phyloP scores from a whole-genome alignment of 2,329 filamentous ascomycete genomes.

The Colletotrichum tabaci region DNA sequence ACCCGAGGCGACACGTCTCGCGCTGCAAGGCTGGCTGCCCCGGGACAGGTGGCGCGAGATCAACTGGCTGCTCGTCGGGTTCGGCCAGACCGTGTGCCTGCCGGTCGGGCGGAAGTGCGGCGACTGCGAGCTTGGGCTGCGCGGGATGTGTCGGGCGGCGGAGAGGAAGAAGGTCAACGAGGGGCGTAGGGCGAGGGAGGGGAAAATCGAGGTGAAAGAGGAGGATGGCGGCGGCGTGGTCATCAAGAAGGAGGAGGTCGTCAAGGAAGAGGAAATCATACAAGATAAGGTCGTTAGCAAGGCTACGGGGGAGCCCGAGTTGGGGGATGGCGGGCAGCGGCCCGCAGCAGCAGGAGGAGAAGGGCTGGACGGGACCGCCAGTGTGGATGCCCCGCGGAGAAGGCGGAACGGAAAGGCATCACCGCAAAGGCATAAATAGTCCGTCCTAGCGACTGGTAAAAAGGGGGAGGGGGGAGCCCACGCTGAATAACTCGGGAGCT shows the following conservation, averaged over 20 bases:
- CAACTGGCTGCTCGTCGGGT: conserved; percentile 88
- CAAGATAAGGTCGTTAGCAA: conserved; percentile 39
- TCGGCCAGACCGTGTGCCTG: conserved; percentile 89
- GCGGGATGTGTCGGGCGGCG: conserved; percentile 82
- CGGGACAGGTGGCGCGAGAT: conserved; percentile 91
- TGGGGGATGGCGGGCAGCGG: conserved; percentile 11
- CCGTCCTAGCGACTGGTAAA: background rate
- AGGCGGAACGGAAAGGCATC: background rate
- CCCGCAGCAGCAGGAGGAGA: background rate
- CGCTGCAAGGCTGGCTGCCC: conserved; percentile 87
- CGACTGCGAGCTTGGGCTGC: conserved; percentile 84
- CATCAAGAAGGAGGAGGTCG: conserved; percentile 45
- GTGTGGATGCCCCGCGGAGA: background rate
- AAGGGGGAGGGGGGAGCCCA: background rate
- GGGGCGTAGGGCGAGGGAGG: conserved; percentile 66
- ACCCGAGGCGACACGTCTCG: conserved; percentile 85
- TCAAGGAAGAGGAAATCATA: conserved; percentile 51
- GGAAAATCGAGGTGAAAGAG: conserved; percentile 46
- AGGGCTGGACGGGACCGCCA: background rate
- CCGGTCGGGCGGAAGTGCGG: conserved; percentile 87
- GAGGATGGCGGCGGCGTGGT: conserved; percentile 43
- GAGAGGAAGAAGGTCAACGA: conserved; percentile 74
- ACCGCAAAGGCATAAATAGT: background rate
- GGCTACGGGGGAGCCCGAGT: background rate
- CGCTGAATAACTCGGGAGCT: background rate